phyloP scores from a whole-genome alignment of 352 stramenopile genomes.

The Labyrinthula sp. region DNA sequence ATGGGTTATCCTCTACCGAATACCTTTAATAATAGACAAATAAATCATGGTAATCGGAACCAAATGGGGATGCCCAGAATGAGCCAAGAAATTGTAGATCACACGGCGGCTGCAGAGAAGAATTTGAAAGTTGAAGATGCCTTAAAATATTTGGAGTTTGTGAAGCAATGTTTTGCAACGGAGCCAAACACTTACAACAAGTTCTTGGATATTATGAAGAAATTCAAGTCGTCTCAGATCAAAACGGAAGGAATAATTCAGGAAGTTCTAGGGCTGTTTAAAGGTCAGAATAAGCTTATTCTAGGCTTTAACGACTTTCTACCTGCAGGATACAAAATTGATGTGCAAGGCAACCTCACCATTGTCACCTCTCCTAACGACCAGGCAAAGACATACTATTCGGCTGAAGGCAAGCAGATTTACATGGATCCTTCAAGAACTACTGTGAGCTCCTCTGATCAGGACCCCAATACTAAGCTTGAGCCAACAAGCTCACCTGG shows the following conservation, averaged over 20 bases:
- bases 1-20: too few relatives aligned
- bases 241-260: slow-evolving; percentile 94
- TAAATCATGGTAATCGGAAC: too few relatives aligned
- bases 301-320: slow-evolving; percentile 98
- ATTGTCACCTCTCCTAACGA: not conserved
- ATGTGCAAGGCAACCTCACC: slow-evolving; percentile 1
- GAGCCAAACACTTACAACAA: slow-evolving; percentile 99
- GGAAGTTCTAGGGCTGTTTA: slow-evolving; percentile 89
- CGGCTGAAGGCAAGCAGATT: not conserved
- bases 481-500: not conserved
- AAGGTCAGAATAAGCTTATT: slow-evolving; percentile 91
- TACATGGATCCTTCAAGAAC: slow-evolving; percentile 50
- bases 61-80: slow-evolving; percentile 4
- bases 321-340: slow-evolving; percentile 66
- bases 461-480: slow-evolving; percentile 1
- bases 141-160: slow-evolving; percentile 93
- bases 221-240: slow-evolving; percentile 92
- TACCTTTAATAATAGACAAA: too few relatives aligned
- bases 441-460: not conserved
- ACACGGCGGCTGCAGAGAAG: slow-evolving; percentile 6
- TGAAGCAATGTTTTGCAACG: slow-evolving; percentile 95
- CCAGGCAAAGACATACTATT: not conserved
- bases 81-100: slow-evolving; percentile 1
- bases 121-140: slow-evolving; percentile 79
- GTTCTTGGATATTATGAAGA: slow-evolving; percentile 99